Base-by-base conservation (phyloP, 2,329 filamentous ascomycete species). In the Ophiostoma quercus region DNA sequence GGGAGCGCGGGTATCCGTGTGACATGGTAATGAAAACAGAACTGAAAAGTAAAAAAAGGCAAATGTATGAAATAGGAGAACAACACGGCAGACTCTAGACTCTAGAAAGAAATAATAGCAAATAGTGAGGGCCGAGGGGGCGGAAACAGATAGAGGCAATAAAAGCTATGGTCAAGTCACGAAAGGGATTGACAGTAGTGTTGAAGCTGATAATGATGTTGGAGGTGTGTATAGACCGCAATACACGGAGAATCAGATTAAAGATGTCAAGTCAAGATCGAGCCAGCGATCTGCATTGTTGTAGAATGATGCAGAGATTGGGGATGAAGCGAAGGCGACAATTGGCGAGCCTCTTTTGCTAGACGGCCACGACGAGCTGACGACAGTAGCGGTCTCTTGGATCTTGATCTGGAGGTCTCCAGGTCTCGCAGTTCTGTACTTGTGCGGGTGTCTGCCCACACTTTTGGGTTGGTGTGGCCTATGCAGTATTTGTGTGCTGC, bases 1-100 rank as follows among this genome's bases (percentile, higher is more conserved):
- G 87, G 71, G 87, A 88, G 79, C 85, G 86, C 75, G 84, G 79
- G 77, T 85, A 88, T 67, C 83, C 85, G 79, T 88, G 85, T 75
- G 84, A 81, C 77, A 80, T 79, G 71, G 85, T 82, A 75, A 85
- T 22, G 12, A 22, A 14, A 25, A 25, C 14, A 25, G 25, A 29
- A 29, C 25, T 29, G 25, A 39, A 25, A 54, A 14, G 34, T 47
- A 29, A 37, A 43, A 57, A 66, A 47, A 12, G 41, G 57, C 3
- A 29, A 29, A 19, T 14, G 54, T 43, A 47, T 7, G 43, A 8
- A 19, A 47, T 47, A 47, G 14, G 43, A 47, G 16, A 47, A 47
- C 5, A 47, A 47, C 16, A 2, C 16, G 19, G 2, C 43, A n/a
- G 3, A 29, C 16, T 12, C 7, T 57, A 14, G 9, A 12, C 51